phyloP scores from a whole-genome alignment of 345 rosid species.

The Clarkia xantiana region DNA sequence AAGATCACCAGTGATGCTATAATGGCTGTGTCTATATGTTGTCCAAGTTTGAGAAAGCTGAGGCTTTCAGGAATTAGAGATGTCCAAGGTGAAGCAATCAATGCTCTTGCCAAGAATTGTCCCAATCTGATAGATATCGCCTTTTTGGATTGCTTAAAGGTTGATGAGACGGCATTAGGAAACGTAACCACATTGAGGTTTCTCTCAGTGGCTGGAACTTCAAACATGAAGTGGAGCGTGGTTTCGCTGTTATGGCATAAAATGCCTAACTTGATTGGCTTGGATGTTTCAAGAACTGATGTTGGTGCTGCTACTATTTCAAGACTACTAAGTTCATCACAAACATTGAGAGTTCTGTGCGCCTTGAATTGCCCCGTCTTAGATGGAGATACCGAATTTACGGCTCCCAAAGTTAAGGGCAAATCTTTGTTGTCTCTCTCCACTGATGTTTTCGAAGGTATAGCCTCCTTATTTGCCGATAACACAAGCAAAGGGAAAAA shows the following conservation, averaged over 20 bases:
- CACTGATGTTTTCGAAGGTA: slow-evolving; percentile 41
- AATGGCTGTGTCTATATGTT: slow-evolving; percentile 51
- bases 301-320: slow-evolving; percentile 42
- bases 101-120: slow-evolving; percentile 59
- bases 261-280: slow-evolving; percentile 46
- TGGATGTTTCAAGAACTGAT: slow-evolving; percentile 83
- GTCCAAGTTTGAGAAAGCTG: slow-evolving; percentile 58
- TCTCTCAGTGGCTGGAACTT: slow-evolving; percentile 75
- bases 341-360: slow-evolving; percentile 57
- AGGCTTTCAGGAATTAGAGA: slow-evolving; percentile 65
- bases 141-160: slow-evolving; percentile 53
- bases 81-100: slow-evolving; percentile 53
- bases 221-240: slow-evolving; percentile 57
- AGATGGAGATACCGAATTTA: slow-evolving; percentile 40
- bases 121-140: slow-evolving; percentile 46
- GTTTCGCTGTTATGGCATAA: slow-evolving; percentile 50
- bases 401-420: slow-evolving; percentile 36
- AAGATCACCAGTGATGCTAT: slow-evolving; percentile 70
- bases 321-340: slow-evolving; percentile 50
- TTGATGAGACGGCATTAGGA: slow-evolving; percentile 54
- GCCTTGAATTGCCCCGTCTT: slow-evolving; percentile 55
- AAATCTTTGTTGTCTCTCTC: slow-evolving; percentile 40
- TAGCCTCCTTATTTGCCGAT: slow-evolving; percentile 46
- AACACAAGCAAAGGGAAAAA: slow-evolving; percentile 32
- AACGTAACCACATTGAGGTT: slow-evolving; percentile 38